phyloP scores from a whole-genome alignment of 139 green algal genomes.

The Chlamydomonas schloesseri region DNA sequence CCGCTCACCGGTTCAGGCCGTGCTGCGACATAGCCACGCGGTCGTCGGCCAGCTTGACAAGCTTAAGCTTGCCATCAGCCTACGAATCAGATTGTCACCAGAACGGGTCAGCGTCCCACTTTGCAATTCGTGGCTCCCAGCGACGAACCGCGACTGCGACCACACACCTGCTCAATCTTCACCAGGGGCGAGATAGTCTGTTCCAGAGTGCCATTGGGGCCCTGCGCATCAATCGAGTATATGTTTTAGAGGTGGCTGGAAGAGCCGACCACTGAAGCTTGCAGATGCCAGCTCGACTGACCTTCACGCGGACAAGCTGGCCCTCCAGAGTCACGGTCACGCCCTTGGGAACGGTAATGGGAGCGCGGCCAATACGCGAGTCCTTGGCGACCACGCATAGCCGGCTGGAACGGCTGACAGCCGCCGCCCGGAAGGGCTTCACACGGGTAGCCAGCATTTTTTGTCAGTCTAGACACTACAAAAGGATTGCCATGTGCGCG shows the following conservation, averaged over 20 bases:
- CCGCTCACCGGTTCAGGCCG: conserved; percentile 73
- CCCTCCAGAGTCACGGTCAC: conserved; percentile 86
- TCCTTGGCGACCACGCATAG: conserved; percentile 57
- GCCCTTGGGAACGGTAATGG: conserved; percentile 83
- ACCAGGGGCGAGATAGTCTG: conserved; percentile 77
- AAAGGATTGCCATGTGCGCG: too few species aligned
- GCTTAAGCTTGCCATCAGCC: conserved; percentile 66
- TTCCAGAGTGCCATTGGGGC: conserved; percentile 85
- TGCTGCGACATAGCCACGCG: conserved; percentile 71
- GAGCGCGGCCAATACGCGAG: conserved; percentile 91
- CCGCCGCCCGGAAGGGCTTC: conserved; percentile 20
- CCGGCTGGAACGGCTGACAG: conserved; percentile 6
- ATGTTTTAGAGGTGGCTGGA: too few species aligned
- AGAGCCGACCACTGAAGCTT: too few species aligned
- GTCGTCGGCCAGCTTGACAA: conserved; percentile 65
- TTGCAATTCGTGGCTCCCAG: background rate
- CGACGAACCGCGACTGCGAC: background rate
- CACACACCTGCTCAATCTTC: conserved; percentile 69
- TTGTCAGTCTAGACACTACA: background rate
- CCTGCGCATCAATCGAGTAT: too few species aligned
- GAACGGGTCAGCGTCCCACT: background rate
- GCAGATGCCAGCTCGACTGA: conserved; percentile 50
- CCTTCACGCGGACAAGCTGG: conserved; percentile 85
- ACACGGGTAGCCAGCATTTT: conserved; percentile 25
- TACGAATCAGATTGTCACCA: conserved; percentile 39